These are phyloP conservation scores for Ottelia alismoides DNA, from an alignment of 106 monocot species.

Conservation along the genomic window DNA sequence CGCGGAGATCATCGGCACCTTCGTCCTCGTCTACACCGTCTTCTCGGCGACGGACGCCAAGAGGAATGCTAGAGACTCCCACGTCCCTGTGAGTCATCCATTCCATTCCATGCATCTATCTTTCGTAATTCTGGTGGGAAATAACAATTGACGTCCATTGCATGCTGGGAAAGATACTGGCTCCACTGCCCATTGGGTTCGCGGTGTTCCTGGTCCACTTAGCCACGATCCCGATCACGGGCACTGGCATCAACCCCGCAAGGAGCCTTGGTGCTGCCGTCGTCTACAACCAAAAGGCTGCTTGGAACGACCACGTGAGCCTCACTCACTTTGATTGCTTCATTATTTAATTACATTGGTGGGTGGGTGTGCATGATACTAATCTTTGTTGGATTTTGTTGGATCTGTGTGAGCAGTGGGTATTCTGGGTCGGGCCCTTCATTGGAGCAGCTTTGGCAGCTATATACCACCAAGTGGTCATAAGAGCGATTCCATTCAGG, in stretches of 20 bases:
- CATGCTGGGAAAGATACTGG: no score
- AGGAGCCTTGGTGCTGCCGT: conserved; percentile 11
- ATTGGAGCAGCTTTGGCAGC: conserved; percentile 11
- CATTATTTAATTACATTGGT: no score
- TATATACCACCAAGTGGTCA: conserved; percentile 13
- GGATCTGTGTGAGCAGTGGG: no score
- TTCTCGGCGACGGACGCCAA: conserved; percentile 15
- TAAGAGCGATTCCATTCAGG: conserved; percentile 11
- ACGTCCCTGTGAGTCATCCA: conserved; percentile 9
- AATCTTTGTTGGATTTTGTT: no score
- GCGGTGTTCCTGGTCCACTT: conserved; percentile 15
- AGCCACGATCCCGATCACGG: conserved; percentile 13
- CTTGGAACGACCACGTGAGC: conserved; percentile 14
- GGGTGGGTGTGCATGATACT: no score
- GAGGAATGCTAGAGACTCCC: conserved; percentile 10
- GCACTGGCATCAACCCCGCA: no score
- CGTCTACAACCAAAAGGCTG: conserved; percentile 8
- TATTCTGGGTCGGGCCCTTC: conserved; percentile 16
- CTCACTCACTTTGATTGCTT: no score
- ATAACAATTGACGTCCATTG: no score
- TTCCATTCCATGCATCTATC: no score
- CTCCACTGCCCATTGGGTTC: conserved; percentile 12
- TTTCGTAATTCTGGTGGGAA: no score
- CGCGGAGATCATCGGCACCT: conserved; percentile 13
- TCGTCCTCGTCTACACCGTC: no score